A percentile compares a stretch with the other conserved stretches of the same genome.
Evolutionary conservation across 768 basidiomycete species (phyloP).

Genomic region (Kwoniella newhampshirensis): DNA sequence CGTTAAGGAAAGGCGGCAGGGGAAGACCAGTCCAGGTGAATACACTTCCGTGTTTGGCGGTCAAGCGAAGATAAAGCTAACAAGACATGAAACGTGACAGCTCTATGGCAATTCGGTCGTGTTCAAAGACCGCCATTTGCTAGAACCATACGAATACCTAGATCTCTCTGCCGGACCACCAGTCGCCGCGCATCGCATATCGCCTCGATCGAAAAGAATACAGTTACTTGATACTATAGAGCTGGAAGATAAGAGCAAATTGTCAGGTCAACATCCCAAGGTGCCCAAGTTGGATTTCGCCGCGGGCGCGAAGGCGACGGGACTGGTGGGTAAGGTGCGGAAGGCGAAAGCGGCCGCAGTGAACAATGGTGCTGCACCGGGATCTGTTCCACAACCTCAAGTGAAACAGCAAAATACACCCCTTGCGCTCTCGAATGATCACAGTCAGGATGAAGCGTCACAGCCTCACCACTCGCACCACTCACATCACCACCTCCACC

Average conservation of each 20-base stretch:
- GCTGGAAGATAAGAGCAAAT: conserved; percentile 42
- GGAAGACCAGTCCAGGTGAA: conserved; percentile 42
- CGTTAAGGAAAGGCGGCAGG: conserved; percentile 45
- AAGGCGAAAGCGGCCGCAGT: conserved; percentile 28
- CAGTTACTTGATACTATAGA: conserved; percentile 43
- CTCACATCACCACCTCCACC: conserved; percentile 8
- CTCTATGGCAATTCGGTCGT: conserved; percentile 48
- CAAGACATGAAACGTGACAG: conserved; percentile 8
- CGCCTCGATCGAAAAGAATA: conserved; percentile 39
- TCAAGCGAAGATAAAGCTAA: background rate
- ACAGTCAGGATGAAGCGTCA: no score
- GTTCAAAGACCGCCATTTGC: conserved; percentile 48
- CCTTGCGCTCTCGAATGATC: no score
- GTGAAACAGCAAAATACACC: no score
- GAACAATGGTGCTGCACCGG: no score
- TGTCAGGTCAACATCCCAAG: conserved; percentile 43
- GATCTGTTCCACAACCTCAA: no score
- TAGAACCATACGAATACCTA: conserved; percentile 48
- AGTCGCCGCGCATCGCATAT: conserved; percentile 37
- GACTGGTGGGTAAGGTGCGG: conserved; percentile 27
- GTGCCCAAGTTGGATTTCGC: conserved; percentile 48
- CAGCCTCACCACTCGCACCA: background rate
- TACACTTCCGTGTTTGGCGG: background rate
- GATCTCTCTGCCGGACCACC: conserved; percentile 50
- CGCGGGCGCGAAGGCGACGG: conserved; percentile 39